These are phyloP conservation scores for Psidium guajava DNA, from an alignment of 345 rosid genomes.

Conservation along the genomic window DNA sequence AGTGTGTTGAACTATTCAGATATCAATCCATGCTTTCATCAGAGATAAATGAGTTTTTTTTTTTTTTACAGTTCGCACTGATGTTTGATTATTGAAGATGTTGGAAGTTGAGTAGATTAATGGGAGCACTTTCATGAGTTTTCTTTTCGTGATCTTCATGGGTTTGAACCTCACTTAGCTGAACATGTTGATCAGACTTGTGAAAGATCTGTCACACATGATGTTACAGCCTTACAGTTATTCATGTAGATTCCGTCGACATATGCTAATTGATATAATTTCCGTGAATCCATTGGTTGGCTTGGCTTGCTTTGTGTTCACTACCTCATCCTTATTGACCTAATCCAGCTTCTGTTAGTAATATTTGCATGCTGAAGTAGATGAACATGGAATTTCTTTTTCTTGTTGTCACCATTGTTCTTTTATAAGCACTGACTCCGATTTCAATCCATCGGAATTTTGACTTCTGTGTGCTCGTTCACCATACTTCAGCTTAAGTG, in stretches of 20 bases:
- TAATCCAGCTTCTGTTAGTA: not conserved
- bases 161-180: not conserved
- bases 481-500: not conserved
- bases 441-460: not conserved
- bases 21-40: not conserved
- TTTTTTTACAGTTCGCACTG: not conserved
- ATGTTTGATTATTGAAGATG: not conserved
- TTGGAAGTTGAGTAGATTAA: not conserved
- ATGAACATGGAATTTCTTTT: not conserved
- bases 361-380: not conserved
- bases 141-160: not conserved
- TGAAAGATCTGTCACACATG: not conserved
- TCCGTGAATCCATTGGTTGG: not conserved
- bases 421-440: not conserved
- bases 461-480: not conserved
- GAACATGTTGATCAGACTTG: not conserved
- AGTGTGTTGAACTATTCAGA: not conserved
- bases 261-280: not conserved
- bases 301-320: not conserved
- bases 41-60: not conserved
- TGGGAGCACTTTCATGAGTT: not conserved
- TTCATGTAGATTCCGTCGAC: not conserved
- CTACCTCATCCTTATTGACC: accelerated
- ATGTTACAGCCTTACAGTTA: not conserved
- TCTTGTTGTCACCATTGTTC: not conserved